phyloP scores from a whole-genome alignment of 2,329 filamentous ascomycete species.

The Colletotrichum euphorbiae region DNA sequence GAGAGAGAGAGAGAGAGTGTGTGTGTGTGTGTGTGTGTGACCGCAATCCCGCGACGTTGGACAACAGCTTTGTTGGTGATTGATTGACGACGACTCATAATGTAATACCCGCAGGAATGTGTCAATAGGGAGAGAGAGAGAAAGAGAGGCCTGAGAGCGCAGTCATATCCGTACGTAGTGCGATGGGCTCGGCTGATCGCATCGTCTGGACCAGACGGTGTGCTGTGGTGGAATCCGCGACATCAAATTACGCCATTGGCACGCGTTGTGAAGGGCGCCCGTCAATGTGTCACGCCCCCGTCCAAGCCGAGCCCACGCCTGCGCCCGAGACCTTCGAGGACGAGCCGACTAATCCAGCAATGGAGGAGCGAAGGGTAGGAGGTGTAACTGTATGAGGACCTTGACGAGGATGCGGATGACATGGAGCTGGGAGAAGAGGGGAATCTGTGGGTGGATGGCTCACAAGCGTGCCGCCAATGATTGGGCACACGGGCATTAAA shows the following conservation, averaged over 20 bases:
- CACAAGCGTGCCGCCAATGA: neutral
- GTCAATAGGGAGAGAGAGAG: conserved; percentile 1
- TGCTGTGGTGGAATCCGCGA: conserved; percentile 19
- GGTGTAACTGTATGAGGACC: too few relatives aligned
- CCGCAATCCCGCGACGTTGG: neutral
- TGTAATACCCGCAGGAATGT: neutral
- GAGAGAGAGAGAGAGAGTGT: neutral
- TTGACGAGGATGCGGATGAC: conserved; percentile 13
- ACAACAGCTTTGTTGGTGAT: too few relatives aligned
- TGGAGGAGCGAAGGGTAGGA: too few relatives aligned
- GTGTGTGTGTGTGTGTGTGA: neutral
- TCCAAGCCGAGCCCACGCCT: conserved; percentile 1
- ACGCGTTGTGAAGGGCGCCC: conserved; percentile 10
- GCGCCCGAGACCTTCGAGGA: conserved; percentile 3
- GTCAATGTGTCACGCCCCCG: conserved; percentile 17
- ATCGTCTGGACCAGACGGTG: neutral
- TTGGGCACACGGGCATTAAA: conserved; percentile 20
- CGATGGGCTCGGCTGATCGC: neutral
- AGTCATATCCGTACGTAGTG: too few relatives aligned
- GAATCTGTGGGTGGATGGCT: conserved; percentile 11
- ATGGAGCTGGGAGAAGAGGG: conserved; percentile 7
- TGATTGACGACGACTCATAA: too few relatives aligned
- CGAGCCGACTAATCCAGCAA: too few relatives aligned
- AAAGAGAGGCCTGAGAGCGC: neutral
- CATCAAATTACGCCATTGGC: conserved; percentile 30